These are phyloP conservation scores for Lagenaria siceraria DNA, from an alignment of 306 rosid species.

Conservation along the genomic window DNA sequence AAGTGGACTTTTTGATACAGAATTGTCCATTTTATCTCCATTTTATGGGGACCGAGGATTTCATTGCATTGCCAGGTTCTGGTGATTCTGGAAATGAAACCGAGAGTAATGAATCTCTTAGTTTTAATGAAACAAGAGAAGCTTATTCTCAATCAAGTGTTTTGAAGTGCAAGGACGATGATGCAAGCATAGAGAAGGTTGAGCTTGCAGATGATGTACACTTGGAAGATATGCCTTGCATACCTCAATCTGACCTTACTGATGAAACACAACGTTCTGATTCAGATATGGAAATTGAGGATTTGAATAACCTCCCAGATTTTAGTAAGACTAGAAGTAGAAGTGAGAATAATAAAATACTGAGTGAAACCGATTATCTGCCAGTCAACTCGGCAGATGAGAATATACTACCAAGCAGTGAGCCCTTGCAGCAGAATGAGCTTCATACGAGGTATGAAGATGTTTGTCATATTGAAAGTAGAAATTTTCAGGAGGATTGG, in stretches of 20 bases:
- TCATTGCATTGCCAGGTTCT: slow-evolving; percentile 16
- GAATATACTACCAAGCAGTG: slow-evolving; percentile 13
- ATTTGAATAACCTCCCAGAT: slow-evolving; percentile 16
- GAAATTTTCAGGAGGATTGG: slow-evolving; percentile 8
- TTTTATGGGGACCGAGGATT: slow-evolving; percentile 37
- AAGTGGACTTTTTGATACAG: not conserved
- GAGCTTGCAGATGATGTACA: slow-evolving; percentile 11
- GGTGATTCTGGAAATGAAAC: slow-evolving; percentile 20
- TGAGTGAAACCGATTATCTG: not conserved
- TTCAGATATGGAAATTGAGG: slow-evolving; percentile 34
- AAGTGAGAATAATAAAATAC: slow-evolving; percentile 8
- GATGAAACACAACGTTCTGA: slow-evolving; percentile 12
- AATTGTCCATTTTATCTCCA: slow-evolving; percentile 10
- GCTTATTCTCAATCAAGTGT: slow-evolving; percentile 13
- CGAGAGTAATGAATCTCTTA: slow-evolving; percentile 13
- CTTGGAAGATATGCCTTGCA: not conserved
- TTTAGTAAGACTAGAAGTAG: slow-evolving; percentile 9
- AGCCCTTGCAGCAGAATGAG: not conserved
- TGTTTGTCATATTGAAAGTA: not conserved
- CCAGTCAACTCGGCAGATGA: slow-evolving; percentile 16
- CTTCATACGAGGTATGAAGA: not conserved
- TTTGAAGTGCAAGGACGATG: slow-evolving; percentile 17
- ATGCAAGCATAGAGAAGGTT: not conserved
- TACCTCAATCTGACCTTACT: slow-evolving; percentile 6
- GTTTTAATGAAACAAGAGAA: slow-evolving; percentile 8